Percentiles rank a stretch among this genome's conserved stretches.
phyloP scores from a whole-genome alignment of 768 basidiomycete species.

The Tubosaeta sp. region DNA sequence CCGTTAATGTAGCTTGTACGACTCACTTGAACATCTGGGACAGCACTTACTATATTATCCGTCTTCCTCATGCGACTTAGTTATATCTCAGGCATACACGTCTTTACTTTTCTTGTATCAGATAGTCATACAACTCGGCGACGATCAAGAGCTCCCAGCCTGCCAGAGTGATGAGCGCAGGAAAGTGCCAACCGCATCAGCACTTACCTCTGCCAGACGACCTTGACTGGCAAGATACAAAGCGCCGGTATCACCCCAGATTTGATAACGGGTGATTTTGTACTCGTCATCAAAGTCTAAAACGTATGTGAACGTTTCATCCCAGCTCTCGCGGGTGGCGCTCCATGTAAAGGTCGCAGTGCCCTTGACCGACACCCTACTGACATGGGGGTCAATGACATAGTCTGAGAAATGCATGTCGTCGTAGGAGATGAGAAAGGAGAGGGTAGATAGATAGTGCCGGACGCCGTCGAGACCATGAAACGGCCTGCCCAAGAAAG shows the following conservation, averaged over 20 bases:
- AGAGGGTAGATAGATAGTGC: slow-evolving; percentile 48
- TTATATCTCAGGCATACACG: slow-evolving; percentile 2
- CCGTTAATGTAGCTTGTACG: slow-evolving; percentile 16
- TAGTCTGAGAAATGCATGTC: slow-evolving; percentile 53
- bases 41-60: neutral
- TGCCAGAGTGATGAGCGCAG: neutral
- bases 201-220: slow-evolving; percentile 27
- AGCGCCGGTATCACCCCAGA: slow-evolving; percentile 68
- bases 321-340: slow-evolving; percentile 50
- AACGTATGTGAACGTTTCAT: slow-evolving; percentile 57
- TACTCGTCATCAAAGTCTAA: slow-evolving; percentile 55
- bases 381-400: slow-evolving; percentile 45
- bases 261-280: slow-evolving; percentile 57
- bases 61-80: neutral
- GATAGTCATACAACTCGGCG: neutral
- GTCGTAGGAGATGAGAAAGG: slow-evolving; percentile 44
- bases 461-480: slow-evolving; percentile 39
- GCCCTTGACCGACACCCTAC: slow-evolving; percentile 54
- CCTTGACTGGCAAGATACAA: slow-evolving; percentile 57
- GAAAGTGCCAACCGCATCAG: neutral
- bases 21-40: slow-evolving; percentile 9
- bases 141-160: too few species aligned
- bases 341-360: slow-evolving; percentile 54
- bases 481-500: slow-evolving; percentile 57
- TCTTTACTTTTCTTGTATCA: slow-evolving; percentile 12